These are phyloP conservation scores for Thalia dealbata DNA, from an alignment of 176 grass and related monocot genomes.

Conservation along the genomic window DNA sequence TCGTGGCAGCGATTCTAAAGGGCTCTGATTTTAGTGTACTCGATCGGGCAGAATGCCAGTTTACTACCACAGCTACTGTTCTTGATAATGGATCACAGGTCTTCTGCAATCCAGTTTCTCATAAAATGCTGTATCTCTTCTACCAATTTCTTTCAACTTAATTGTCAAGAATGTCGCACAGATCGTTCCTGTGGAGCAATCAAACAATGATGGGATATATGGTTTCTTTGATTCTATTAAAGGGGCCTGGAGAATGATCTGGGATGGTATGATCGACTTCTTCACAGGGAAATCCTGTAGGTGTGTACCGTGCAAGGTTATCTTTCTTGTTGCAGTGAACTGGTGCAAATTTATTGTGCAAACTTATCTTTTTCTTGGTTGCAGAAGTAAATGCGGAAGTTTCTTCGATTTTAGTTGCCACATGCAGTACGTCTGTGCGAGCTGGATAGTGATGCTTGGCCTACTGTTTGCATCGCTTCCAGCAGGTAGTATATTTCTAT, in stretches of 20 bases:
- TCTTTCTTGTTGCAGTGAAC: too few relatives aligned
- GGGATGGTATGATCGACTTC: constrained; percentile 35
- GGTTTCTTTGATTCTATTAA: constrained; percentile 47
- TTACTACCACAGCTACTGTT: constrained; percentile 60
- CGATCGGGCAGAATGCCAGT: constrained; percentile 58
- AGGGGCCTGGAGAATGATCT: constrained; percentile 27
- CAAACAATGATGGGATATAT: constrained; percentile 26
- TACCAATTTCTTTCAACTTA: not conserved
- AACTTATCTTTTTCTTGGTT: not conserved
- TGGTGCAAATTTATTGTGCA: too few relatives aligned
- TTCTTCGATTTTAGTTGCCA: constrained; percentile 70
- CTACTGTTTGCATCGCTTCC: constrained; percentile 35
- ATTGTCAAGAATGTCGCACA: constrained; percentile 21
- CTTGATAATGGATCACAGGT: constrained; percentile 87
- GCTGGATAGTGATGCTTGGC: constrained; percentile 47
- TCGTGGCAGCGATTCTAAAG: constrained; percentile 77
- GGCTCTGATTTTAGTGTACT: constrained; percentile 57
- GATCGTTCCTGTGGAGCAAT: constrained; percentile 35
- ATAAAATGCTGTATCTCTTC: not conserved
- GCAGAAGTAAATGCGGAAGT: constrained; percentile 53
- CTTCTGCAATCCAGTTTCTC: not conserved
- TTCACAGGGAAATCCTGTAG: constrained; percentile 71
- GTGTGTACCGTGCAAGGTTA: constrained; percentile 11
- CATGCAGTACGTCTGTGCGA: constrained; percentile 46
- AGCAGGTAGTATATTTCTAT: constrained; percentile 37